Base-by-base conservation (phyloP, 768 basidiomycete species). In the Gyrodon lividus region DNA sequence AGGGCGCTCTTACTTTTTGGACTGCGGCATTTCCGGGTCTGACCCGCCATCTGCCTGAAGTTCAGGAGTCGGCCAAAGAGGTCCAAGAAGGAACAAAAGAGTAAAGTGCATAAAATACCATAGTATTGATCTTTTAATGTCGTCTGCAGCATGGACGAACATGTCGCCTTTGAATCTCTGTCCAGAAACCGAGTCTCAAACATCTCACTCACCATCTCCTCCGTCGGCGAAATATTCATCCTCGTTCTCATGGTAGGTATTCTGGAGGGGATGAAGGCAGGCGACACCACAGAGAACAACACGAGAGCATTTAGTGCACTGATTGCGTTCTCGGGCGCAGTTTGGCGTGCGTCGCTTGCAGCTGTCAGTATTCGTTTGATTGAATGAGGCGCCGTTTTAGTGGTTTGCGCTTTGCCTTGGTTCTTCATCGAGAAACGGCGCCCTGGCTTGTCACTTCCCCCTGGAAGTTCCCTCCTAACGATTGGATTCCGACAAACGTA, bases 21-120 rank as follows among this genome's bases (percentile, higher is more conserved):
- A 87, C 86, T 0, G 89, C 89, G 12, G 88, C 89, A 12, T 89
- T 91, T 63, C 87, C 88, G 0, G 87, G 86, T 16, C 74, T 91
- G 14, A 83, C 84, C 20, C 76, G 81, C 8, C 79, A 89, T 63
- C 75, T 89, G 23, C 83, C 85, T 0, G 82, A 87, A 58, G 80
- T 90, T n/a, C 74, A 78, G 54, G 65, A 73, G 44, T 87, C 84
- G 2, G 68, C 73, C 5, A 51, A 48, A 4, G 66, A 76, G 43
- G 72, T 70, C 2, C 66, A 68, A 37, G 48, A 62, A 7, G 79
- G 77, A 8, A 60, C 58, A 4, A 85, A 84, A 69, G 64, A 71
- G 86, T 83, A 43, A 44, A 72, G 2, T 7, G 4, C 35, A 3
- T 6, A 2, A 43, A 13, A 41, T 6, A 38, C 28, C 19, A 5